phyloP scores from a whole-genome alignment of 495 filamentous ascomycete species.

The Hyaloscypha hepaticicola region DNA sequence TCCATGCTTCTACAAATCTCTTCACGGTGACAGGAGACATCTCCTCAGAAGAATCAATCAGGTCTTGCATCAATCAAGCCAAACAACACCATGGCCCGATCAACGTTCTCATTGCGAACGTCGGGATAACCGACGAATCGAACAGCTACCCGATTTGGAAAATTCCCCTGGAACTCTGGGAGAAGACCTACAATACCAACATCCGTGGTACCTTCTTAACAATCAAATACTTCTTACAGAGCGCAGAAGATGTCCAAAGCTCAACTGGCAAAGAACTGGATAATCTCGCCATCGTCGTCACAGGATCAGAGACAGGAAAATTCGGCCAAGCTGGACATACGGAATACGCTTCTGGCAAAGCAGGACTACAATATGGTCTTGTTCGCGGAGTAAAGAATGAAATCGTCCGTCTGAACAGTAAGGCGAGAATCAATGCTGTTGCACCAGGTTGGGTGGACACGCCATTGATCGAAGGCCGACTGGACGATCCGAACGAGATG shows the following conservation, averaged over 20 bases:
- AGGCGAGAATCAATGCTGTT: constrained; percentile 56
- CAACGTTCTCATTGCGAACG: constrained; percentile 54
- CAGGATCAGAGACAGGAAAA: constrained; percentile 49
- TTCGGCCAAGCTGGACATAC: constrained; percentile 51
- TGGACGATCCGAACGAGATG: constrained; percentile 47
- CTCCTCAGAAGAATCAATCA: constrained; percentile 46
- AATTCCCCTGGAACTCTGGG: constrained; percentile 51
- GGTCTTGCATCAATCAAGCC: constrained; percentile 43
- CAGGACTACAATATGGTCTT: constrained; percentile 54
- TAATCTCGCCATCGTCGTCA: constrained; percentile 56
- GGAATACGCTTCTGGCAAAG: constrained; percentile 52
- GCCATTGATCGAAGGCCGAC: constrained; percentile 43
- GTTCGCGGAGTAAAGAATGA: constrained; percentile 55
- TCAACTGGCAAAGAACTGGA: constrained; percentile 39
- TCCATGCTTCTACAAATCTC: constrained; percentile 36
- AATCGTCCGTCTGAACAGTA: constrained; percentile 49
- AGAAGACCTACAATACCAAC: constrained; percentile 50
- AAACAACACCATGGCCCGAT: constrained; percentile 49
- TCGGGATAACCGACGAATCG: constrained; percentile 48
- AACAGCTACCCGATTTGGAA: constrained; percentile 51
- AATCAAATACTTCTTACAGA: constrained; percentile 55
- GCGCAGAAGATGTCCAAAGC: constrained; percentile 39
- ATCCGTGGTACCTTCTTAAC: constrained; percentile 55
- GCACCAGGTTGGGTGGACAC: constrained; percentile 52
- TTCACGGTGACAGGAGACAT: constrained; percentile 46